phyloP scores from a whole-genome alignment of 169 alveolate genomes.

The Plasmodium coatneyi region DNA sequence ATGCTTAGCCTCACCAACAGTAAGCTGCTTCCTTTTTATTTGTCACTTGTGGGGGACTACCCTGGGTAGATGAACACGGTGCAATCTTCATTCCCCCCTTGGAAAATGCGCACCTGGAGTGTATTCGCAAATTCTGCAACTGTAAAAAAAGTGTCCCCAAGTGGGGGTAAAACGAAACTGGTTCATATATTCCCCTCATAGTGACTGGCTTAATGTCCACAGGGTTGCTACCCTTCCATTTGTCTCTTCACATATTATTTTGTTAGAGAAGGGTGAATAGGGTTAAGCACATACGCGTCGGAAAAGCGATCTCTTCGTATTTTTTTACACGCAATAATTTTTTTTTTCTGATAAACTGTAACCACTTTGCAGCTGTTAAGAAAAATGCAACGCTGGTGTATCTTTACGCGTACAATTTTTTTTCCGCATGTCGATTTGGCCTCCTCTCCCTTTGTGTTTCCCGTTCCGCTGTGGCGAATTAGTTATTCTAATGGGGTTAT shows the following conservation, averaged over 20 bases:
- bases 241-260: background rate
- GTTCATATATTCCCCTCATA: background rate
- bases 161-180: background rate
- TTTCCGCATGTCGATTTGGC: background rate
- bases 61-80: background rate
- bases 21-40: background rate
- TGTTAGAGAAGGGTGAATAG: background rate
- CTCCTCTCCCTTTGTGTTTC: background rate
- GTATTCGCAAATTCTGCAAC: background rate
- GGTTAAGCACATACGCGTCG: background rate
- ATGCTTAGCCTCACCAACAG: background rate
- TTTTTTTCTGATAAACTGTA: background rate
- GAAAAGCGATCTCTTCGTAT: background rate
- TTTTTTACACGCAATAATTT: too few relatives aligned
- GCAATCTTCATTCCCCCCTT: background rate
- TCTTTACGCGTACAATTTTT: background rate
- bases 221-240: background rate
- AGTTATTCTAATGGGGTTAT: background rate
- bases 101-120: background rate
- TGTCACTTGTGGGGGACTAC: background rate
- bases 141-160: background rate
- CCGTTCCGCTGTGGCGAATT: background rate
- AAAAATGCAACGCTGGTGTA: background rate
- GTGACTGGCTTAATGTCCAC: background rate
- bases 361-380: background rate